Percentiles rank a stretch among this genome's conserved stretches.
Conservation (phyloP, 345 rosid genomes). For the Arabidopsis suecica region DNA sequence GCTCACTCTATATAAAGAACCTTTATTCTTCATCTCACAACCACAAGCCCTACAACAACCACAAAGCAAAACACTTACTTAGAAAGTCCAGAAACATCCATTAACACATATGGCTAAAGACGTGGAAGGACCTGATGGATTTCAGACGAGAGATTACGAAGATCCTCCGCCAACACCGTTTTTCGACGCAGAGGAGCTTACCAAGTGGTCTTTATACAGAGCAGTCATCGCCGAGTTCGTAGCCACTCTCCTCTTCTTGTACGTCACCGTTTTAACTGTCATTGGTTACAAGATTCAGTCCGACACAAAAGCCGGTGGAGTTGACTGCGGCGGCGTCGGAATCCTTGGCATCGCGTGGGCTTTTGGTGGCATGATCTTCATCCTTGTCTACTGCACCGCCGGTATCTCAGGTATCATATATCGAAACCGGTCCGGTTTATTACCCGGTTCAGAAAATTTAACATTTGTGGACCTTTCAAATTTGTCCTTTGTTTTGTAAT, state of each 20-base stretch:
- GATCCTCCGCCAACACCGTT: slow-evolving; percentile 45
- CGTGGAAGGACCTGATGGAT: slow-evolving; percentile 47
- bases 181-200: slow-evolving; percentile 42
- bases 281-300: slow-evolving; percentile 40
- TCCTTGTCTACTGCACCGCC: slow-evolving; percentile 89
- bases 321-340: slow-evolving; percentile 72
- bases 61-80: slow-evolving; percentile 2
- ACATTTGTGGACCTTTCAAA: background rate
- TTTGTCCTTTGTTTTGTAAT: background rate
- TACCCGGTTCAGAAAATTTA: background rate
- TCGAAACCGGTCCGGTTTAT: background rate
- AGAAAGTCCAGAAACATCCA: slow-evolving; percentile 10
- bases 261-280: slow-evolving; percentile 41
- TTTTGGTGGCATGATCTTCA: slow-evolving; percentile 83
- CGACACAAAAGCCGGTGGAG: slow-evolving; percentile 19
- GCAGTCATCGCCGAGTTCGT: slow-evolving; percentile 46
- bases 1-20: slow-evolving; percentile 31
- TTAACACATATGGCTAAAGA: slow-evolving; percentile 51
- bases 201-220: slow-evolving; percentile 44
- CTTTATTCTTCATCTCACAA: slow-evolving; percentile 16
- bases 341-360: slow-evolving; percentile 88
- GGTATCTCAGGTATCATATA: slow-evolving; percentile 72
- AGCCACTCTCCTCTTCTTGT: slow-evolving; percentile 46
- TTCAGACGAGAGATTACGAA: slow-evolving; percentile 49
- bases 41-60: slow-evolving; percentile 8